Percentiles rank a stretch among this genome's conserved stretches.
Evolutionary conservation across 169 alveolate species (phyloP).

Genomic region (Plasmodium inui): DNA sequence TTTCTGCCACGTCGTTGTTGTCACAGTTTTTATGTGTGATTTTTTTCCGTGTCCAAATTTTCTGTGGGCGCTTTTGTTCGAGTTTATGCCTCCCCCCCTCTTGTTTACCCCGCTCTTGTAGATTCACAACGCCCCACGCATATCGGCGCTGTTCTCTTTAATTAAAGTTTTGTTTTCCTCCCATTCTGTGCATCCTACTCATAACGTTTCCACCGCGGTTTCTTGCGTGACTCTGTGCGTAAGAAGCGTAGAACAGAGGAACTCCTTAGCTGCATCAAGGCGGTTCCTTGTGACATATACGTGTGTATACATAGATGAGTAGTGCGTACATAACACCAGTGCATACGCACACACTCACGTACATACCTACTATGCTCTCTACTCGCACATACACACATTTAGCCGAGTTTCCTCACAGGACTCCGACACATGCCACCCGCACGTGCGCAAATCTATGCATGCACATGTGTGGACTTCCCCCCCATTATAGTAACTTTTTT

Average conservation of each 20-base stretch:
- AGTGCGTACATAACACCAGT: background rate
- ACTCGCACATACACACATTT: too few relatives aligned
- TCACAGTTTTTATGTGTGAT: background rate
- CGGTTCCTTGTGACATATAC: background rate
- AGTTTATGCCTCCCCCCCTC: background rate
- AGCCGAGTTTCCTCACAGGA: background rate
- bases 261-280: background rate
- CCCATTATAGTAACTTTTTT: background rate
- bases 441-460: background rate
- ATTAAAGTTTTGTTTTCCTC: background rate
- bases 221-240: background rate
- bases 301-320: background rate
- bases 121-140: background rate
- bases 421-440: background rate
- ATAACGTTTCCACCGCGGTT: background rate
- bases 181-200: background rate
- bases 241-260: background rate
- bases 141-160: background rate
- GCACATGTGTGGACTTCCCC: background rate
- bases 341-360: background rate
- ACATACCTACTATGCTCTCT: too few relatives aligned
- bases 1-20: background rate
- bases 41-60: background rate
- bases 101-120: background rate
- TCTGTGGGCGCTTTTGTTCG: background rate